phyloP scores from a whole-genome alignment of 352 stramenopile species.

The Phytopythium litorale region DNA sequence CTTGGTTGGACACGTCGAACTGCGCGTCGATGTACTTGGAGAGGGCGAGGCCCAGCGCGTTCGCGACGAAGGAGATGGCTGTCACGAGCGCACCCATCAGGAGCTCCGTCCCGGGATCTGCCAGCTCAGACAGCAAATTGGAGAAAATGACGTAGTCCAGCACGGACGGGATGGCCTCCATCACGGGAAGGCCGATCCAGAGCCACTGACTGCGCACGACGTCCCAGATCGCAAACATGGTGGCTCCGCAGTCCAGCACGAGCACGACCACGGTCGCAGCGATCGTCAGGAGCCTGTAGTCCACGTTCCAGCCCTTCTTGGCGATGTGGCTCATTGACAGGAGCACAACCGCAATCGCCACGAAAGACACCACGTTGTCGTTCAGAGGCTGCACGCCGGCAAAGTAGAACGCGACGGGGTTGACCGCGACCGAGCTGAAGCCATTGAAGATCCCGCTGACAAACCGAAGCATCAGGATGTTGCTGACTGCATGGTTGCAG shows the following conservation, averaged over 20 bases:
- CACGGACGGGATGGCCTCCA: conserved; percentile 46
- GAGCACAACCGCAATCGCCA: conserved; percentile 28
- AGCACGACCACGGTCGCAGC: conserved; percentile 25
- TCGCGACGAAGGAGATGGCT: conserved; percentile 40
- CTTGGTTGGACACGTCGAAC: conserved; percentile 45
- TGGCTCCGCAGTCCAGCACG: conserved; percentile 33
- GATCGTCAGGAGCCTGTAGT: conserved; percentile 39
- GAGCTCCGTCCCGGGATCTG: conserved; percentile 25
- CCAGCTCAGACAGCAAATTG: conserved; percentile 44
- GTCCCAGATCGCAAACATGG: conserved; percentile 55
- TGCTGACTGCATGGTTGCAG: conserved; percentile 30
- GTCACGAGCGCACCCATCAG: conserved; percentile 39
- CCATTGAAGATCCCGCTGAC: conserved; percentile 26
- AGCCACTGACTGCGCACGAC: conserved; percentile 64
- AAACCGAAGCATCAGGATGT: conserved; percentile 42
- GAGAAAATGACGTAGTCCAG: conserved; percentile 56
- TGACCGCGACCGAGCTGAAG: conserved; percentile 24
- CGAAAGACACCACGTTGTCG: conserved; percentile 41
- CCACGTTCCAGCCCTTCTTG: conserved; percentile 37
- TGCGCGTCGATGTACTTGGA: conserved; percentile 59
- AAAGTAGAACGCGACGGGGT: conserved; percentile 33
- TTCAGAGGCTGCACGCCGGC: conserved; percentile 37
- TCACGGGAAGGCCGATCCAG: conserved; percentile 55
- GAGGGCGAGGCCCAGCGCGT: conserved; percentile 36
- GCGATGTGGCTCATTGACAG: conserved; percentile 21